Base-by-base conservation (phyloP, 495 filamentous ascomycete species). In the Friedmanniomyces endolithicus region DNA sequence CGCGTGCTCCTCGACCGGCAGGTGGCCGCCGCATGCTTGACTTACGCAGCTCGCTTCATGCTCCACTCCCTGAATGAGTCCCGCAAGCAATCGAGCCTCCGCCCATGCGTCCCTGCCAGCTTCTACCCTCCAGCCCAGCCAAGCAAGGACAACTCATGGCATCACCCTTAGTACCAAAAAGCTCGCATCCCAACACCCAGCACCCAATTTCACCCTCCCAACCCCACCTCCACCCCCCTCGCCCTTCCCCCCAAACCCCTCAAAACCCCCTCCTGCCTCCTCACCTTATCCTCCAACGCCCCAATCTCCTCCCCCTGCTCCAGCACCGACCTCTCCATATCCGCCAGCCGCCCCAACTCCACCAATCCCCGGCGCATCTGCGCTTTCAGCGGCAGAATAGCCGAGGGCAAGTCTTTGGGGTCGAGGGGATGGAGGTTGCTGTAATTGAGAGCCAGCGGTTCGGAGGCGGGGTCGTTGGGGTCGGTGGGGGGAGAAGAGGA, bases 291-390 rank as follows among this genome's bases (percentile, higher is more conserved):
- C 71, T 90, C 82, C 43, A 96, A 74, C 63, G 84, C 81, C 44
- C 58, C 59, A 44, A 96, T 89, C 74, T 95, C 90, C 39, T 69
- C 76, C 58, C 87, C 78, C 71, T 95, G 89, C 64, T 95, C 88
- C 45, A 76, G 71, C 1, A 87, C 70, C n/a, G 72, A 77, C 49
- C 87, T 76, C 12, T 80, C 71, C 45, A 92, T 74, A 70, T 94
- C 88, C 12, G 86, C 85, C 58, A 96, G 71, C 50, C 70, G 70
- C 54, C 78, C 74, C 12, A 95, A 74, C 37, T 83, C 80, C 9
- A 60, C 71, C 17, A 85, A 75, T 47, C 90, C 90, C 59, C 81
- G 84, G 64, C 87, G 83, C 50, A 96, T 77, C 65, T 86, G 84
- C 68, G 87, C 81, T 63, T 83, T 86, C 57, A 98, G 71, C 16